Percentiles rank a stretch among this genome's conserved stretches.
phyloP scores from a whole-genome alignment of 176 grass and related monocot genomes.

The Cenchrus fungigraminus region DNA sequence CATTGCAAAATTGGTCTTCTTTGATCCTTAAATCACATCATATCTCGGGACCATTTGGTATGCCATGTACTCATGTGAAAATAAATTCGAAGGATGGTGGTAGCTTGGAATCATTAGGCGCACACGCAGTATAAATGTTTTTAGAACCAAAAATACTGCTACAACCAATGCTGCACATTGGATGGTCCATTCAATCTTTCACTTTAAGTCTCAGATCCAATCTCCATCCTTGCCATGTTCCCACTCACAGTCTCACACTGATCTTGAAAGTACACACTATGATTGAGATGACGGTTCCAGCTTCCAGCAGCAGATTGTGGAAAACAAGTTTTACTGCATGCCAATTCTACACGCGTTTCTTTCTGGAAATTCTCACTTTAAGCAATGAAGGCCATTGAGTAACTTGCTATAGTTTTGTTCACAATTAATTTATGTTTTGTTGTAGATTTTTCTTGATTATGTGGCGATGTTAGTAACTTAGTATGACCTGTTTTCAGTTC shows the following conservation, averaged over 20 bases:
- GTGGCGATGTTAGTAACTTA: neutral
- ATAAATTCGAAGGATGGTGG: neutral
- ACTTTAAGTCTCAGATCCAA: neutral
- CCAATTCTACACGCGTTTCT: neutral
- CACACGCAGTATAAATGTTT: neutral
- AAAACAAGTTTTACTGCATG: neutral
- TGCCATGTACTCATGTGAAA: neutral
- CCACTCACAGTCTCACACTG: no score
- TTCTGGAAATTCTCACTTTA: neutral
- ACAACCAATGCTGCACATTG: neutral
- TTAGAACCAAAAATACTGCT: neutral
- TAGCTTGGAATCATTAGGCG: neutral
- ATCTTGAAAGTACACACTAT: neutral
- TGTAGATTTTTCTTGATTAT: neutral
- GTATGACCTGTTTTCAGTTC: neutral
- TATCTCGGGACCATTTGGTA: neutral
- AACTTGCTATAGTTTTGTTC: neutral
- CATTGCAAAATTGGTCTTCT: neutral
- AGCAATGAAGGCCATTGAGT: neutral
- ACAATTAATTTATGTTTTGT: neutral
- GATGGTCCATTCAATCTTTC: slow-evolving; percentile 8
- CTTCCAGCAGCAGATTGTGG: neutral
- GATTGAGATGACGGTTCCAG: neutral
- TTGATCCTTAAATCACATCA: neutral
- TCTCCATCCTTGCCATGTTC: neutral